A percentile compares a stretch with the other conserved stretches of the same genome.
phyloP scores from a whole-genome alignment of 2,329 filamentous ascomycete species.

The Alternaria rosae region DNA sequence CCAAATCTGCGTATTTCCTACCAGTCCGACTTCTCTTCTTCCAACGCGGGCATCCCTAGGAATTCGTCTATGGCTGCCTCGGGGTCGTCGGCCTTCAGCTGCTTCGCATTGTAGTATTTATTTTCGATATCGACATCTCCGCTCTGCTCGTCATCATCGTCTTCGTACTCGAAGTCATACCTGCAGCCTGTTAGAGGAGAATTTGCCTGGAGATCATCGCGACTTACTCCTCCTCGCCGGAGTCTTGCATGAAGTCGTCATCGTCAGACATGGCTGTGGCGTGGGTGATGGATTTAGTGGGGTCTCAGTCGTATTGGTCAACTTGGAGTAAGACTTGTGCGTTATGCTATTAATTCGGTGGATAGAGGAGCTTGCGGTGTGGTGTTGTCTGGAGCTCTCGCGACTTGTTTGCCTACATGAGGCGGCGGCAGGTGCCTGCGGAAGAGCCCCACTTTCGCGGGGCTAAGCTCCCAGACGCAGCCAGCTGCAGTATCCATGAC shows the following conservation, averaged over 20 bases:
- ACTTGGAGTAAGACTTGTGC: background rate
- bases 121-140: slow-evolving; percentile 97
- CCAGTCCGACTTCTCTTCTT: slow-evolving; percentile 95
- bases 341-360: background rate
- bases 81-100: slow-evolving; percentile 86
- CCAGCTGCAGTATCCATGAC: slow-evolving; percentile 9
- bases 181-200: slow-evolving; percentile 54
- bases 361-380: background rate
- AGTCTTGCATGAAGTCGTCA: slow-evolving; percentile 94
- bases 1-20: slow-evolving; percentile 36
- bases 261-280: slow-evolving; percentile 74
- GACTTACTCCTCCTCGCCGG: slow-evolving; percentile 80
- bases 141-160: slow-evolving; percentile 85
- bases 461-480: slow-evolving; percentile 7
- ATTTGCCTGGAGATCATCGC: background rate
- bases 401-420: slow-evolving; percentile 21
- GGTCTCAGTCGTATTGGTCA: background rate
- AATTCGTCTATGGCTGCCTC: slow-evolving; percentile 92
- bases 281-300: slow-evolving; percentile 4
- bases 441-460: slow-evolving; percentile 19
- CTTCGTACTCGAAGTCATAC: slow-evolving; percentile 98
- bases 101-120: slow-evolving; percentile 99
- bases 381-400: slow-evolving; percentile 9
- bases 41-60: slow-evolving; percentile 81
- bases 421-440: slow-evolving; percentile 27